Percentiles rank a stretch among this genome's conserved stretches.
These are phyloP conservation scores for Melampsora medusae DNA, from an alignment of 1,284 basidiomycete genomes.

Conservation along the genomic window DNA sequence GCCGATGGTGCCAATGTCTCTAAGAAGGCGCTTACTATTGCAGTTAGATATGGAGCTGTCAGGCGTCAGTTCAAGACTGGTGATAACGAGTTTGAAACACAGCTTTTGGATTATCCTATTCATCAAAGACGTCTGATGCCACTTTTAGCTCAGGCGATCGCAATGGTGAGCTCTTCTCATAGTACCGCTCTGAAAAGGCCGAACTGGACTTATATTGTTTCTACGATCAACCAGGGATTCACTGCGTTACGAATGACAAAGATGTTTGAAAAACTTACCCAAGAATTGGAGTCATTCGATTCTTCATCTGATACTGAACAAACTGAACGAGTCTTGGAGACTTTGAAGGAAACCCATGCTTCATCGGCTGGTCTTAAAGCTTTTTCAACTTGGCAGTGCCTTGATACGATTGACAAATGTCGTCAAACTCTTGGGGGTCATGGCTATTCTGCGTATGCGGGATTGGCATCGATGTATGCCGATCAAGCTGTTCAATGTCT, in stretches of 20 bases:
- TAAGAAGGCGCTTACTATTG: slow-evolving; percentile 59
- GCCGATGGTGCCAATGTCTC: slow-evolving; percentile 48
- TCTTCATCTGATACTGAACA: slow-evolving; percentile 53
- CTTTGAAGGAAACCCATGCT: slow-evolving; percentile 63
- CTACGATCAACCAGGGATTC: slow-evolving; percentile 19
- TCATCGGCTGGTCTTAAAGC: slow-evolving; percentile 64
- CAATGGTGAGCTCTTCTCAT: slow-evolving; percentile 59
- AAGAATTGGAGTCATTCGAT: slow-evolving; percentile 60
- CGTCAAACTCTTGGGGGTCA: slow-evolving; percentile 63
- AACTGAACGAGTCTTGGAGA: slow-evolving; percentile 57
- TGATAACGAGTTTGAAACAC: slow-evolving; percentile 59
- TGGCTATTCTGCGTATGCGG: slow-evolving; percentile 63
- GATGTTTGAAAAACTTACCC: slow-evolving; percentile 57
- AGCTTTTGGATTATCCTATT: slow-evolving; percentile 63
- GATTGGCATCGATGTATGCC: slow-evolving; percentile 61
- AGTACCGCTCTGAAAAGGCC: slow-evolving; percentile 44
- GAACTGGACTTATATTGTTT: slow-evolving; percentile 36
- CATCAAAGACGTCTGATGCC: slow-evolving; percentile 64
- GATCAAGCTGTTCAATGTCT: slow-evolving; percentile 61
- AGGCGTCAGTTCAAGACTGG: slow-evolving; percentile 61
- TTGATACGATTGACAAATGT: slow-evolving; percentile 63
- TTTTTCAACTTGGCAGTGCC: slow-evolving; percentile 63
- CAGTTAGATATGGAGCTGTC: slow-evolving; percentile 62
- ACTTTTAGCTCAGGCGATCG: slow-evolving; percentile 61
- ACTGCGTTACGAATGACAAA: slow-evolving; percentile 49